Evolutionary conservation across 1,139 yeast genomes (phyloP).

Genomic region (Neolecta irregularis): DNA sequence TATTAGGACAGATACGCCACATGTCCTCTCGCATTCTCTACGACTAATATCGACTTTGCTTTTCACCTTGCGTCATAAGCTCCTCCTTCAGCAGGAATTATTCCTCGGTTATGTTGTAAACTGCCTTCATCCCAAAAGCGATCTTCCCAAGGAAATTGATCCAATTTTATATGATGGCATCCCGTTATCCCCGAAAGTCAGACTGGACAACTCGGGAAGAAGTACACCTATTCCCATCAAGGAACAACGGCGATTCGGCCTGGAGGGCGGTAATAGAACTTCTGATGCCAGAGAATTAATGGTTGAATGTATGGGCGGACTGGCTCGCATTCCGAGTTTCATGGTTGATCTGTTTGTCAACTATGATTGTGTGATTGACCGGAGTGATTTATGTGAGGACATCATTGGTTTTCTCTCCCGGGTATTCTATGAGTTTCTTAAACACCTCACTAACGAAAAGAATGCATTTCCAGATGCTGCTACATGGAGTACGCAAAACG

Average conservation of each 20-base stretch:
- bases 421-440: constrained; percentile 49
- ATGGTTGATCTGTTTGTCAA: constrained; percentile 65
- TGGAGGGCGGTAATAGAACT: constrained; percentile 19
- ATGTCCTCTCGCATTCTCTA: constrained; percentile 58
- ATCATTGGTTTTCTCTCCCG: constrained; percentile 58
- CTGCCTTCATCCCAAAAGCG: constrained; percentile 23
- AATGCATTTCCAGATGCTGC: constrained; percentile 20
- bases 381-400: constrained; percentile 61
- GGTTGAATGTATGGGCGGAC: constrained; percentile 65
- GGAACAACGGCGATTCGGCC: constrained; percentile 15
- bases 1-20: constrained; percentile 52
- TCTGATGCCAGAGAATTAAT: constrained; percentile 58
- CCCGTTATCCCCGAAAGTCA: constrained; percentile 25
- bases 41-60: constrained; percentile 52
- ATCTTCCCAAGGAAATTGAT: constrained; percentile 22
- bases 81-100: constrained; percentile 30
- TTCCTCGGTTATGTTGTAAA: constrained; percentile 27
- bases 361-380: constrained; percentile 83
- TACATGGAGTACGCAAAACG: constrained; percentile 56
- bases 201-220: constrained; percentile 15
- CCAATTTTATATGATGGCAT: constrained; percentile 29
- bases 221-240: constrained; percentile 18
- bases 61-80: constrained; percentile 23
- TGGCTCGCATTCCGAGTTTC: constrained; percentile 62
- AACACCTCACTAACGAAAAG: constrained; percentile 4